Conservation (phyloP, 805 yeast species). For the Kluyveromyces siamensis region DNA sequence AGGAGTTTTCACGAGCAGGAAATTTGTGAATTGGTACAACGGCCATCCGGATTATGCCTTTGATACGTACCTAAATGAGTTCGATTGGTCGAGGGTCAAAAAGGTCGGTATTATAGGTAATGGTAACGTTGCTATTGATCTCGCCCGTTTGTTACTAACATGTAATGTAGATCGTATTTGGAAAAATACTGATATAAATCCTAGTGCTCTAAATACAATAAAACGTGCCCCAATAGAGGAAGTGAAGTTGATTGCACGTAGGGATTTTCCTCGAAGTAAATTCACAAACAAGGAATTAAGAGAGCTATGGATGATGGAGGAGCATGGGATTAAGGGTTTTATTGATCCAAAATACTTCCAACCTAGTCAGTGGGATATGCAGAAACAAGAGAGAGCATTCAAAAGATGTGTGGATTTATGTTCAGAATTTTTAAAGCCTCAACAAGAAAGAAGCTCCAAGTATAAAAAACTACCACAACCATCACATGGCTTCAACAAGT, state of each 20-base stretch:
- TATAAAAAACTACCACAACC: conserved; percentile 16
- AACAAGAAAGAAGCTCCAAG: conserved; percentile 21
- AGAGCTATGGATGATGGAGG: conserved; percentile 60
- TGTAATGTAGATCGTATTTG: conserved; percentile 41
- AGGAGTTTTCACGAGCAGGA: conserved; percentile 72
- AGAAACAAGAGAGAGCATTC: conserved; percentile 39
- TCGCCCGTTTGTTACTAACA: conserved; percentile 69
- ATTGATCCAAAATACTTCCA: conserved; percentile 32
- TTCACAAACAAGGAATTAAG: conserved; percentile 89
- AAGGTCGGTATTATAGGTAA: conserved; percentile 84
- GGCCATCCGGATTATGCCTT: conserved; percentile 56
- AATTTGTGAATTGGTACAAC: conserved; percentile 94
- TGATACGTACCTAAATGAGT: conserved; percentile 32
- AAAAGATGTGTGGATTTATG: conserved; percentile 61
- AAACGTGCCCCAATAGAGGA: conserved; percentile 44
- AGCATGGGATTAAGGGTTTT: conserved; percentile 41
- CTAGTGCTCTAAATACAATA: conserved; percentile 48
- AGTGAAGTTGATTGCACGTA: conserved; percentile 71
- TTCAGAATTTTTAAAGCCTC: conserved; percentile 38
- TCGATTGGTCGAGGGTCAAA: conserved; percentile 52
- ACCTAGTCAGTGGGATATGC: conserved; percentile 16
- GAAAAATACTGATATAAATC: conserved; percentile 63
- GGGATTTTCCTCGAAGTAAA: conserved; percentile 79
- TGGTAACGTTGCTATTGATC: conserved; percentile 93
- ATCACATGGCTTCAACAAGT: conserved; percentile 15